Conservation (phyloP, 2,329 filamentous ascomycete species). For the Fusarium sp. region DNA sequence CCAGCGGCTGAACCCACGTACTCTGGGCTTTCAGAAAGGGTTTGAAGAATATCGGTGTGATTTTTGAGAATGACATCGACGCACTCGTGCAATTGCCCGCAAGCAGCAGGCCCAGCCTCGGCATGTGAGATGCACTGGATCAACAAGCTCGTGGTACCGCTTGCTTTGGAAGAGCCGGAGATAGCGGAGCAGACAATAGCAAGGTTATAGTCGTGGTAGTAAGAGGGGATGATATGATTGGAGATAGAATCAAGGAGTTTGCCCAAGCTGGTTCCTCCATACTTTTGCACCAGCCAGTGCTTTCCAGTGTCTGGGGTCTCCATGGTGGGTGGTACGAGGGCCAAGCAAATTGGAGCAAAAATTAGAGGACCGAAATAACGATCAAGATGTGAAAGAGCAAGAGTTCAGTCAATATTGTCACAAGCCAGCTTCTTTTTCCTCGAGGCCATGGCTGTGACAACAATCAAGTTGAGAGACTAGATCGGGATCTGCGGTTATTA, state of each 20-base stretch:
- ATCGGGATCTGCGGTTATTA: background rate
- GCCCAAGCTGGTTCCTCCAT: conserved; percentile 1
- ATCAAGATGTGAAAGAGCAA: background rate
- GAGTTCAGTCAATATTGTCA: background rate
- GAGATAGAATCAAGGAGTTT: background rate
- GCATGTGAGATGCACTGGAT: background rate
- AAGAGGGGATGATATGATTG: background rate
- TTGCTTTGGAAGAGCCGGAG: conserved; percentile 1
- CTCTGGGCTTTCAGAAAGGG: background rate
- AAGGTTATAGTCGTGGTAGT: background rate
- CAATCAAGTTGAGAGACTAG: background rate
- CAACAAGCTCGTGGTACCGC: conserved; percentile 1
- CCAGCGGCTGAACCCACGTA: background rate
- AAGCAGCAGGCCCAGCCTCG: background rate
- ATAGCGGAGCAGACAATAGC: conserved; percentile 5
- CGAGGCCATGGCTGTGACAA: background rate
- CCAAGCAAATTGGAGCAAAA: background rate
- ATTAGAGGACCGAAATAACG: background rate
- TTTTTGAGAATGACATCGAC: background rate
- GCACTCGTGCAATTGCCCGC: background rate
- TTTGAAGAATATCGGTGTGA: background rate
- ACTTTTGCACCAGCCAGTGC: conserved; percentile 1
- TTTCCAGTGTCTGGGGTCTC: background rate
- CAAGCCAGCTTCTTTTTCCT: background rate
- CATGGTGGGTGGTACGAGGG: background rate